Conservation (phyloP, 768 basidiomycete species). For the Termitomyces sp. region DNA sequence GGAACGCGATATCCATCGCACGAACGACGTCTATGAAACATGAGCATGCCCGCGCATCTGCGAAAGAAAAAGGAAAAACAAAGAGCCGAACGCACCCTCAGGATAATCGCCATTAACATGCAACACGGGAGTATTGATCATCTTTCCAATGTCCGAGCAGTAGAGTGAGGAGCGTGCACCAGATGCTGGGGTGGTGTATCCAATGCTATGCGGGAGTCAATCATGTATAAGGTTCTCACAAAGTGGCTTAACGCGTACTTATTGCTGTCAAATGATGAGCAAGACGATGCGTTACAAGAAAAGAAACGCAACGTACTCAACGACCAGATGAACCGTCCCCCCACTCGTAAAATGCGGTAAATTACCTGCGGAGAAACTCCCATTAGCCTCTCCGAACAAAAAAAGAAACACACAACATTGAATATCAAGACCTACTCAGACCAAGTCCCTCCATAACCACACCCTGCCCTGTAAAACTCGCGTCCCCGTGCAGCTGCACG, state of each 20-base stretch:
- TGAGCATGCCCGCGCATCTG: not conserved
- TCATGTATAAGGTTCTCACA: not conserved
- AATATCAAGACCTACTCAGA: slow-evolving; percentile 47
- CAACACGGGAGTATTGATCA: slow-evolving; percentile 83
- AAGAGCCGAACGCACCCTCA: slow-evolving; percentile 45
- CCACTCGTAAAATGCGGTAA: slow-evolving; percentile 90
- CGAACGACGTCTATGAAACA: slow-evolving; percentile 62
- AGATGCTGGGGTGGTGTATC: slow-evolving; percentile 87
- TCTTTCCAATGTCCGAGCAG: slow-evolving; percentile 85
- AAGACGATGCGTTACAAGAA: not conserved
- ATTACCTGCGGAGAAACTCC: slow-evolving; percentile 28
- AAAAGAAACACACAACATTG: not conserved
- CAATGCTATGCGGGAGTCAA: slow-evolving; percentile 52
- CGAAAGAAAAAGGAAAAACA: not conserved
- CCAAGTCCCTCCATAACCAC: slow-evolving; percentile 86
- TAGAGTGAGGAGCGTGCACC: slow-evolving; percentile 82
- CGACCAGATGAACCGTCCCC: slow-evolving; percentile 86
- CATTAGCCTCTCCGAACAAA: not conserved
- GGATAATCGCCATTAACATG: slow-evolving; percentile 93
- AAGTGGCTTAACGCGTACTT: slow-evolving; percentile 38
- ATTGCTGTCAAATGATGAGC: slow-evolving; percentile 35
- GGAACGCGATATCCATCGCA: slow-evolving; percentile 85
- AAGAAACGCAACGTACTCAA: slow-evolving; percentile 56
- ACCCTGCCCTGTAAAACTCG: slow-evolving; percentile 88
- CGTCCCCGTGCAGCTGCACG: slow-evolving; percentile 89